phyloP scores from a whole-genome alignment of 208 protist species.

The Trypanosoma vivax region DNA sequence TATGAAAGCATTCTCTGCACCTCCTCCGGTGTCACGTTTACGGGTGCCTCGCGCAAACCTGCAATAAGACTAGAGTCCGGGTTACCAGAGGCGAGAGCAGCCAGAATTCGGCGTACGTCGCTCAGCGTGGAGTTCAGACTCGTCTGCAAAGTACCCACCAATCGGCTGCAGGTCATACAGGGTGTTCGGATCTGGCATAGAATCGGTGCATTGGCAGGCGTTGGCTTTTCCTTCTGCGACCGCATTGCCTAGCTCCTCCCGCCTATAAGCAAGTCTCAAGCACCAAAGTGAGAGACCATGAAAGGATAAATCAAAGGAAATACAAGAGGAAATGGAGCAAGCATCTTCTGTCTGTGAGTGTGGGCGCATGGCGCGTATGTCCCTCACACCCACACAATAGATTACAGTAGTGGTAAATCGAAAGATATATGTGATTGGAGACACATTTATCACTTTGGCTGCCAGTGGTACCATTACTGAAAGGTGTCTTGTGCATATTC shows the following conservation, averaged over 20 bases:
- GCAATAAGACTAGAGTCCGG: conserved; percentile 18
- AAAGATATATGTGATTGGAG: too few relatives aligned
- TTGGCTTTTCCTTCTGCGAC: neutral
- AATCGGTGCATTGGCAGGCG: conserved; percentile 25
- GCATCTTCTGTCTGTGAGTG: too few relatives aligned
- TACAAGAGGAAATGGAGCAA: conserved; percentile 4
- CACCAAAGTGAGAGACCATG: neutral
- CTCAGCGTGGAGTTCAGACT: conserved; percentile 36
- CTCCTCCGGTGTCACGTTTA: conserved; percentile 38
- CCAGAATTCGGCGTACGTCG: conserved; percentile 47
- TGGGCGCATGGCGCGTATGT: too few relatives aligned
- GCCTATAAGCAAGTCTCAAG: neutral
- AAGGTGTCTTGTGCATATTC: too few relatives aligned
- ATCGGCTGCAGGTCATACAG: conserved; percentile 38
- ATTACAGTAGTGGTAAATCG: too few relatives aligned
- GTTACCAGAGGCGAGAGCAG: conserved; percentile 18
- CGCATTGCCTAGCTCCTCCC: conserved; percentile 1
- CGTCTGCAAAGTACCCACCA: conserved; percentile 62
- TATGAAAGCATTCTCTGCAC: conserved; percentile 26
- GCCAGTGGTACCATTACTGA: too few relatives aligned
- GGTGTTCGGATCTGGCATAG: conserved; percentile 68
- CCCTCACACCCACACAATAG: too few relatives aligned
- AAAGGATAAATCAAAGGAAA: neutral
- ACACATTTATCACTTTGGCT: too few relatives aligned
- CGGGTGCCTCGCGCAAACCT: conserved; percentile 28